phyloP scores from a whole-genome alignment of 805 yeast genomes.

The Brettanomyces custersianus region DNA sequence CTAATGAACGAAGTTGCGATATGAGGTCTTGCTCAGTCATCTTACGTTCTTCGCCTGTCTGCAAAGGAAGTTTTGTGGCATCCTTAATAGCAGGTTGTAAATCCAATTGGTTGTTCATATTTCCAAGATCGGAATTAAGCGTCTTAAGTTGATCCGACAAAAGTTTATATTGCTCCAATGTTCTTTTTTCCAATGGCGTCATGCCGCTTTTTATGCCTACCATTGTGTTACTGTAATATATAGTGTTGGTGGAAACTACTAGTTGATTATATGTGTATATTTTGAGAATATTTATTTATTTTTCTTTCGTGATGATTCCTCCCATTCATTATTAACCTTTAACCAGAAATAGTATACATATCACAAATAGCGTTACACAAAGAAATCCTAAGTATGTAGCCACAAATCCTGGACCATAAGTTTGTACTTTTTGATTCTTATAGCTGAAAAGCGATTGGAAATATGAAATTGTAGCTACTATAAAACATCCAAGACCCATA shows the following conservation, averaged over 20 bases:
- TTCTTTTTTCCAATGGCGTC: constrained; percentile 3
- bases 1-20: constrained; percentile 5
- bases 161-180: constrained; percentile 30
- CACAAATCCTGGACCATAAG: constrained; percentile 28
- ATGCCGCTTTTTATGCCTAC: background rate
- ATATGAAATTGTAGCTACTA: constrained; percentile 33
- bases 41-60: background rate
- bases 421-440: constrained; percentile 31
- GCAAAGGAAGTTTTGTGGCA: constrained; percentile 8
- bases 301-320: too few species aligned
- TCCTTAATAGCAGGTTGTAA: constrained; percentile 10
- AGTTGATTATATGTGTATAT: too few species aligned
- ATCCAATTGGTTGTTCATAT: constrained; percentile 15
- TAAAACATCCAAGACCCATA: constrained; percentile 29
- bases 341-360: constrained; percentile 7
- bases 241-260: too few species aligned
- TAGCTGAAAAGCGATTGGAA: constrained; percentile 35
- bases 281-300: too few species aligned
- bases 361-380: constrained; percentile 3
- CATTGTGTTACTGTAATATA: too few species aligned
- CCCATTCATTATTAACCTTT: constrained; percentile 1
- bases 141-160: constrained; percentile 25
- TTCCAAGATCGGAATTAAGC: constrained; percentile 16
- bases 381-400: constrained; percentile 5
- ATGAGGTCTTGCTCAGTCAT: background rate